Evolutionary conservation across 2,329 filamentous ascomycete species (phyloP), one percentile per base, ranked within the genome.

Genomic region (Fusarium anguioides): DNA sequence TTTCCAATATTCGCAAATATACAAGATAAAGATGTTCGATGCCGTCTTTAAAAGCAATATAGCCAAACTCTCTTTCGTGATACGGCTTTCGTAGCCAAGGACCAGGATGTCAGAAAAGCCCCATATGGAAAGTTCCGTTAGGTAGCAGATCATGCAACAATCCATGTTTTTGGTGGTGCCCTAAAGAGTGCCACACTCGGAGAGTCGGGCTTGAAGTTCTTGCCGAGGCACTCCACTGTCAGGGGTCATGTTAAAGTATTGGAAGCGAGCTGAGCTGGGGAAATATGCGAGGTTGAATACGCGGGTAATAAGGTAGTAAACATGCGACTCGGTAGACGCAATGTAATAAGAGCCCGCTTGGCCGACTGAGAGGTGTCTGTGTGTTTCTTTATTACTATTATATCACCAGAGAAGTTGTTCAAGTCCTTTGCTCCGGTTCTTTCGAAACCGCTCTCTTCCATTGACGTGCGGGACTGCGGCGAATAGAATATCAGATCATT

Each of bases 221-320:
- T 40, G 41, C 70, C 70, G 70, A 72, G 66, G 36, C 52, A 15
- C 52, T 17, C 40, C 66, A 59, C 66, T 21, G 24, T 14, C 41
- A 37, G 40, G 66, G 41, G 41, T 8, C 20, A 14, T 11, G 17
- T 51, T 39, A 18, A 63, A 45, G 41, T 45, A 36, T 18, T 48
- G 23, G 29, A 41, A 20, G 21, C 17, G 48, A 44, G 9, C 27
- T 5, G 15, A 31, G 14, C 14, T 31, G 29, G 14, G 29, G 29
- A 17, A 31, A 17, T 17, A 17, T 31, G 14, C 14, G 8, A 7
- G 4, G n/a, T 8, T 21, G 18, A 12, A 23, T 18, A 29, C 9
- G 18, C 23, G 33, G 29, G 5, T 27, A 27, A 23, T 10, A 12
- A n/a, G n/a, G n/a, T 12, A 24, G 7, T 11, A 4, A 53, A 20